A percentile compares a stretch with the other conserved stretches of the same genome.
These are phyloP conservation scores for Magnusiomyces magnusii DNA, from an alignment of 1,139 yeast species.

Conservation along the genomic window DNA sequence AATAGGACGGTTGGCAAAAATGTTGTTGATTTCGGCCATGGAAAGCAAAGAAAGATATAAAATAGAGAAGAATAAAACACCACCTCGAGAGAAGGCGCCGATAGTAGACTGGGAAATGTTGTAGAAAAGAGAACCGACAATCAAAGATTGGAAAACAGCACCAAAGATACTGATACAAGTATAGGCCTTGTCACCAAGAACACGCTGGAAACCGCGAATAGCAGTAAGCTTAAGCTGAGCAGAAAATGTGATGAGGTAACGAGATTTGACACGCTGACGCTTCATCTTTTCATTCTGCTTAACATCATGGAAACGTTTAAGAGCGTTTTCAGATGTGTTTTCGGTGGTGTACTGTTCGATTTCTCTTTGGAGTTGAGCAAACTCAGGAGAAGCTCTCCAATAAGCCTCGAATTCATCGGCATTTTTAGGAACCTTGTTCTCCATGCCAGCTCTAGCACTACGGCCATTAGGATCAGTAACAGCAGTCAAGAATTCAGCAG, in stretches of 20 bases:
- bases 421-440: slow-evolving; percentile 44
- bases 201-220: slow-evolving; percentile 47
- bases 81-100: slow-evolving; percentile 48
- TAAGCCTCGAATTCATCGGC: slow-evolving; percentile 48
- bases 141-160: slow-evolving; percentile 43
- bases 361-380: slow-evolving; percentile 33
- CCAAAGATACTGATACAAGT: slow-evolving; percentile 43
- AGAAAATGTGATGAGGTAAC: slow-evolving; percentile 32
- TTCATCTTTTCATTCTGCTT: slow-evolving; percentile 28
- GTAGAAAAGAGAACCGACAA: slow-evolving; percentile 50
- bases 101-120: slow-evolving; percentile 40
- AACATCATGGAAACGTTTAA: slow-evolving; percentile 14
- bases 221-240: slow-evolving; percentile 33
- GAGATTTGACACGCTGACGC: slow-evolving; percentile 28
- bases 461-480: slow-evolving; percentile 50
- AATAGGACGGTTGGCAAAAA: slow-evolving; percentile 37
- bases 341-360: slow-evolving; percentile 37
- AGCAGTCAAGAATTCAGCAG: slow-evolving; percentile 53
- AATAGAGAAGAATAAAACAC: slow-evolving; percentile 38
- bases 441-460: slow-evolving; percentile 38
- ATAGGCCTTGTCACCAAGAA: slow-evolving; percentile 46
- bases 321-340: slow-evolving; percentile 35
- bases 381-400: slow-evolving; percentile 48
- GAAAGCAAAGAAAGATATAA: slow-evolving; percentile 38
- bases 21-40: slow-evolving; percentile 37